Base-by-base conservation (phyloP, 352 stramenopile genomes). In the Thraustotheca clavata region DNA sequence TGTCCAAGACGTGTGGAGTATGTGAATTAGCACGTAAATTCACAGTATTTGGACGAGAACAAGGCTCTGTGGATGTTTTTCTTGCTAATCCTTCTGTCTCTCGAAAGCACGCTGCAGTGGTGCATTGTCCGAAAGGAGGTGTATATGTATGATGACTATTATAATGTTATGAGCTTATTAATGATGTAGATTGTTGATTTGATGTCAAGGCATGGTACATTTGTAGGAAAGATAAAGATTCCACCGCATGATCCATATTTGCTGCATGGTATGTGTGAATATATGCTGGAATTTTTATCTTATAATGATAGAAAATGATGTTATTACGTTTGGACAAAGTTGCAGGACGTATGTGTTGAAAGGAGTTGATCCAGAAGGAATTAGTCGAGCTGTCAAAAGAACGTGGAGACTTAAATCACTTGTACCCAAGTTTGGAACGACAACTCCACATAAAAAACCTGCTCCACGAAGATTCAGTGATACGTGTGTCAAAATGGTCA, bases 131-230 rank as follows among this genome's bases (percentile, higher is more conserved):
- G 41, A 71, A 79, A 35, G 86, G 86, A 60, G 83, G 86, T 39
- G 89, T 95, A 50, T 95, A 91, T 52, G 85, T 94, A 57, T 59
- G 80, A 60, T 59, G 34, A 16, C 20, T 41, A 20, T 4, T 4
- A 11, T 63, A 2, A 27, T 31, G 16, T n/a, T 54, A 26, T 29
- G 26, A 0, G 20, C 26, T 32, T 33, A 22, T 39, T 24, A 5
- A 57, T 20, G 43, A 43, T 29, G 14, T 18, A 95, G 86, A 75
- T 95, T 43, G 84, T 92, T 54, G 86, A 95, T 48, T 68, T 95
- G 14, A 95, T 95, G 86, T 95, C 86, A 22, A 82, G 86, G 8
- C 86, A 95, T 49, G 86, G 86, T 20, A 95, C 86, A 40, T 93
- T 87, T 49, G 82, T 95, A 22, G 77, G 76, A 2, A 75, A 80